Percentiles rank a stretch among this genome's conserved stretches.
phyloP scores from a whole-genome alignment of 2,329 filamentous ascomycete species.

The Trichoderma hamatum region DNA sequence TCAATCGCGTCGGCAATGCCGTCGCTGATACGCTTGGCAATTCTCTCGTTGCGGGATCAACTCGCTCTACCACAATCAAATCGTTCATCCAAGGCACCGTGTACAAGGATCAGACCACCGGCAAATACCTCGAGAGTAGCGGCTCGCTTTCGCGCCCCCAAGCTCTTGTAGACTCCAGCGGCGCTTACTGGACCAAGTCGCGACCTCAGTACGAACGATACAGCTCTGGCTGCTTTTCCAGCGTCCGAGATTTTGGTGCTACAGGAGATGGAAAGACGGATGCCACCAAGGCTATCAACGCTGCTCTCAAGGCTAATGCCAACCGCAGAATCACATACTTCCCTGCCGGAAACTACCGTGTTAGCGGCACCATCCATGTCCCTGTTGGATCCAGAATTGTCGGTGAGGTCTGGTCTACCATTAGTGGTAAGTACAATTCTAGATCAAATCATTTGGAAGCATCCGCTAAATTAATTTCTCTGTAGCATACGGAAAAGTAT shows the following conservation, averaged over 20 bases:
- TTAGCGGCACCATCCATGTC: slow-evolving; percentile 36
- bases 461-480: background rate
- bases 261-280: slow-evolving; percentile 68
- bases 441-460: background rate
- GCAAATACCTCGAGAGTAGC: slow-evolving; percentile 25
- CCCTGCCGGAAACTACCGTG: slow-evolving; percentile 41
- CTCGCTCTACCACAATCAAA: slow-evolving; percentile 11
- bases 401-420: slow-evolving; percentile 27
- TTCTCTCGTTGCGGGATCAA: slow-evolving; percentile 16
- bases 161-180: slow-evolving; percentile 25
- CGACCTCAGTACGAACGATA: slow-evolving; percentile 27
- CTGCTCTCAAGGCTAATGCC: slow-evolving; percentile 57
- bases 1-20: slow-evolving; percentile 12
- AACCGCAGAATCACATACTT: slow-evolving; percentile 27
- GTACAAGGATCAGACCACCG: slow-evolving; percentile 20
- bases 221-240: slow-evolving; percentile 38
- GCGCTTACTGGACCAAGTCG: slow-evolving; percentile 28
- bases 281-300: slow-evolving; percentile 81
- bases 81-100: slow-evolving; percentile 28
- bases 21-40: slow-evolving; percentile 21
- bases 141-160: slow-evolving; percentile 22
- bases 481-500: slow-evolving; percentile 19
- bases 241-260: slow-evolving; percentile 71
- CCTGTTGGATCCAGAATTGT: slow-evolving; percentile 26
- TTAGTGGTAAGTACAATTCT: slow-evolving; percentile 24